Evolutionary conservation across 2,329 filamentous ascomycete genomes (phyloP).

Genomic region (Penicillium sp.): DNA sequence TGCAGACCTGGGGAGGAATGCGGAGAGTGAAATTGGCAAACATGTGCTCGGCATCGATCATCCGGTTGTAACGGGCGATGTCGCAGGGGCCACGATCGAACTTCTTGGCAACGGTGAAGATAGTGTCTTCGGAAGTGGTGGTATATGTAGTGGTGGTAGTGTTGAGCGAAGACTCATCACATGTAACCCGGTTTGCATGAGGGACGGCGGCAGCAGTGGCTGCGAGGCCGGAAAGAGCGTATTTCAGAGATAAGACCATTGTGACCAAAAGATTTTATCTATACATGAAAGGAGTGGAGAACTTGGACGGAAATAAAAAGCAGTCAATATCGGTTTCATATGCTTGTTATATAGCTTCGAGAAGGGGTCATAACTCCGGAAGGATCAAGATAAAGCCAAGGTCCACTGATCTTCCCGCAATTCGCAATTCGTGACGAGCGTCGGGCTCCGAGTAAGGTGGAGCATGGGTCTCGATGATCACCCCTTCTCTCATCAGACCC

Average conservation of each 20-base stretch:
- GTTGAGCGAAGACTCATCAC: not conserved
- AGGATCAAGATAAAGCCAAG: not conserved
- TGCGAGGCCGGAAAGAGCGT: not conserved
- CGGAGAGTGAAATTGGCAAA: not conserved
- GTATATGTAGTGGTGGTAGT: slow-evolving; percentile 3
- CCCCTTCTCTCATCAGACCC: not conserved
- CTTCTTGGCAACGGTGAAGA: slow-evolving; percentile 8
- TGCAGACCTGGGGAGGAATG: slow-evolving; percentile 10
- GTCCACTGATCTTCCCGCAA: not conserved
- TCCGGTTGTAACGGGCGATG: slow-evolving; percentile 4
- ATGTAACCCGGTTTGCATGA: not conserved
- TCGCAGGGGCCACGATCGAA: slow-evolving; percentile 8
- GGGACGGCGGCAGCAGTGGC: not conserved
- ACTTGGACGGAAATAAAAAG: not conserved
- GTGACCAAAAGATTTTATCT: not conserved
- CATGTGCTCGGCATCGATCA: slow-evolving; percentile 8
- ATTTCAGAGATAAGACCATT: not conserved
- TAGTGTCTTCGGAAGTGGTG: slow-evolving; percentile 7
- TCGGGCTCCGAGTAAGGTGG: not conserved
- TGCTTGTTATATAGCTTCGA: not conserved
- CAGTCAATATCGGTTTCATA: not conserved
- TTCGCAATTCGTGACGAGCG: not conserved
- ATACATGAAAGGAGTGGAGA: not conserved
- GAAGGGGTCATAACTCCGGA: not conserved
- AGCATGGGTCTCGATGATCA: not conserved